Evolutionary conservation across 305 asterid species (phyloP).

Genomic region (Nicotiana rustica): DNA sequence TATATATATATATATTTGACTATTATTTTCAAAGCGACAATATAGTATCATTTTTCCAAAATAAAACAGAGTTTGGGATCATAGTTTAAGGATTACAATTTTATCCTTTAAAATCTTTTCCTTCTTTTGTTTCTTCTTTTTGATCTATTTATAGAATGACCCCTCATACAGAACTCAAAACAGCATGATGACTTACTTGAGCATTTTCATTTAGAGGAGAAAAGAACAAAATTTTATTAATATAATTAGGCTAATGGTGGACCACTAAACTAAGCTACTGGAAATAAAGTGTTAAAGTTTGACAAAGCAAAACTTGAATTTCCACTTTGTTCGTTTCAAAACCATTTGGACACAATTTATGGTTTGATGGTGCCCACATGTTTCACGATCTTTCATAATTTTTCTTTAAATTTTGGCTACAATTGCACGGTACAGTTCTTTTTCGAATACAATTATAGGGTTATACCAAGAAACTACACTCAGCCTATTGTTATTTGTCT

Average conservation of each 20-base stretch:
- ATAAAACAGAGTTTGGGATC: slow-evolving; percentile 6
- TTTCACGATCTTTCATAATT: neutral
- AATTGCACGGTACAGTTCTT: too few species aligned
- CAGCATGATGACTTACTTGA: neutral
- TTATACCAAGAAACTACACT: too few species aligned
- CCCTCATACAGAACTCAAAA: neutral
- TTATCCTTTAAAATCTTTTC: neutral
- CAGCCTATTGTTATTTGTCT: too few species aligned
- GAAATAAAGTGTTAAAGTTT: neutral
- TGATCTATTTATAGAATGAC: neutral
- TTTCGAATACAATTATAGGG: too few species aligned
- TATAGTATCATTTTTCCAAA: too few species aligned
- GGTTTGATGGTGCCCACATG: neutral
- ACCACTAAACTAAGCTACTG: neutral
- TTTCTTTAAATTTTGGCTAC: neutral
- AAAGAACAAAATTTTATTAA: neutral
- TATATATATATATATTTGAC: too few species aligned
- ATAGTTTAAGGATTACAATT: neutral
- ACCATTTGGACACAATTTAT: neutral
- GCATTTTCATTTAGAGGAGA: neutral
- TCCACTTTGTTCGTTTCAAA: slow-evolving; percentile 12
- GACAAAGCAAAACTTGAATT: slow-evolving; percentile 12
- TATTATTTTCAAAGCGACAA: too few species aligned
- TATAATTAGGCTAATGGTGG: slow-evolving; percentile 5
- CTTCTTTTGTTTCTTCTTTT: neutral